These are phyloP conservation scores for Fusarium pseudograminearum DNA, from an alignment of 2,329 filamentous ascomycete genomes.

Conservation along the genomic window DNA sequence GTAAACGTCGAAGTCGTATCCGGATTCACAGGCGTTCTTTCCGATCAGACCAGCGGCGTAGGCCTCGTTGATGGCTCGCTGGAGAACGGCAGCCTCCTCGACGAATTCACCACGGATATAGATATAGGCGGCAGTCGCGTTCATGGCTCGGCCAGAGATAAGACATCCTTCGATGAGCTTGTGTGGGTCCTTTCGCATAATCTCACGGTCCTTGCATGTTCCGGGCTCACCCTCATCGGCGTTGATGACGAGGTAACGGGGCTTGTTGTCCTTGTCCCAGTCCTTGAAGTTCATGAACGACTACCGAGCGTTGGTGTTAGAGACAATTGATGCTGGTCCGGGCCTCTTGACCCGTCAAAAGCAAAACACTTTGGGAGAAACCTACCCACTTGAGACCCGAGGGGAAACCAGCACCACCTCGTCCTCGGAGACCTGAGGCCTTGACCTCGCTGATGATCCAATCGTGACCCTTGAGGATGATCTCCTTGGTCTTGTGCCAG, in stretches of 20 bases:
- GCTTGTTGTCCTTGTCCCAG: slow-evolving; percentile 98
- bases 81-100: slow-evolving; percentile 91
- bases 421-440: slow-evolving; percentile 92
- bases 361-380: slow-evolving; percentile 42
- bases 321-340: slow-evolving; percentile 40
- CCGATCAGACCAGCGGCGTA: slow-evolving; percentile 95
- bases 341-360: slow-evolving; percentile 25
- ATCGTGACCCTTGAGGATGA: slow-evolving; percentile 94
- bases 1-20: slow-evolving; percentile 98
- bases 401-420: slow-evolving; percentile 97
- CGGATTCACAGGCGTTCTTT: slow-evolving; percentile 96
- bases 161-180: slow-evolving; percentile 98
- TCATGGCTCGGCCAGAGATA: slow-evolving; percentile 97
- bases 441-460: slow-evolving; percentile 99
- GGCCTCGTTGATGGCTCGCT: slow-evolving; percentile 96
- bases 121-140: slow-evolving; percentile 97
- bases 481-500: slow-evolving; percentile 99
- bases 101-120: slow-evolving; percentile 99
- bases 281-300: slow-evolving; percentile 99
- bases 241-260: slow-evolving; percentile 96
- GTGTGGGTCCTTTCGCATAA: slow-evolving; percentile 99
- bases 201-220: slow-evolving; percentile 99
- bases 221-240: slow-evolving; percentile 98
- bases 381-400: slow-evolving; percentile 98
- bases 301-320: slow-evolving; percentile 59